Evolutionary conservation across 2,329 filamentous ascomycete species (phyloP).

Genomic region (Zelopaecilomyces penicillatus): DNA sequence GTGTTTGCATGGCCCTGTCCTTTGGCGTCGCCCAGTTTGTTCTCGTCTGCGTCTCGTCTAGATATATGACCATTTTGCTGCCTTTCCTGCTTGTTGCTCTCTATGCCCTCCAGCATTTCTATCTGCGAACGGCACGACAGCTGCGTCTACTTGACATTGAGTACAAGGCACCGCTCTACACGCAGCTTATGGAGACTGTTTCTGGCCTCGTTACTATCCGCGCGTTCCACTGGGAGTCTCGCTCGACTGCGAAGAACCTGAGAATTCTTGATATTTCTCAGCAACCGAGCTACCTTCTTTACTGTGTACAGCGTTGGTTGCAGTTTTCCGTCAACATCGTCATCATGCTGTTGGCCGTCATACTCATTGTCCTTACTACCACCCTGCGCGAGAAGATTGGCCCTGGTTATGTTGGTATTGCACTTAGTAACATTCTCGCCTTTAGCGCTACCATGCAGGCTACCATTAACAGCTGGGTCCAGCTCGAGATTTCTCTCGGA

Average conservation of each 20-base stretch:
- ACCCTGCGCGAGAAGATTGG: constrained; percentile 26
- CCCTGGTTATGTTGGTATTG: constrained; percentile 7
- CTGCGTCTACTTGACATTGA: constrained; percentile 28
- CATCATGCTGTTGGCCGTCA: constrained; percentile 13
- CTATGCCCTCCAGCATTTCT: constrained; percentile 9
- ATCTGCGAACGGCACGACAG: constrained; percentile 19
- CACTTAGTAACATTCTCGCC: constrained; percentile 9
- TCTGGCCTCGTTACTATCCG: constrained; percentile 39
- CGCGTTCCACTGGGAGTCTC: constrained; percentile 43
- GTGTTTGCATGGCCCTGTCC: constrained; percentile 4
- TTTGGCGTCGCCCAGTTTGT: constrained; percentile 16
- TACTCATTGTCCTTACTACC: constrained; percentile 32
- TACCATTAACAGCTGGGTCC: constrained; percentile 9
- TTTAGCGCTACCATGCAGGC: constrained; percentile 7
- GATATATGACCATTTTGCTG: constrained; percentile 5
- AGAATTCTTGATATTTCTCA: constrained; percentile 42
- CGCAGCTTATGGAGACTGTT: constrained; percentile 34
- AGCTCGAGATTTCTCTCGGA: constrained; percentile 11
- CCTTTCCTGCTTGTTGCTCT: constrained; percentile 6
- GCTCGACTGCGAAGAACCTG: constrained; percentile 34
- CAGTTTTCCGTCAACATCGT: constrained; percentile 39
- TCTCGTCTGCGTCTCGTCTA: constrained; percentile 5
- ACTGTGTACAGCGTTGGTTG: constrained; percentile 46
- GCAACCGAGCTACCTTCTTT: constrained; percentile 45
- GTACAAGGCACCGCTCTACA: constrained; percentile 25